Evolutionary conservation across 305 asterid species (phyloP).

Genomic region (Withania somnifera): DNA sequence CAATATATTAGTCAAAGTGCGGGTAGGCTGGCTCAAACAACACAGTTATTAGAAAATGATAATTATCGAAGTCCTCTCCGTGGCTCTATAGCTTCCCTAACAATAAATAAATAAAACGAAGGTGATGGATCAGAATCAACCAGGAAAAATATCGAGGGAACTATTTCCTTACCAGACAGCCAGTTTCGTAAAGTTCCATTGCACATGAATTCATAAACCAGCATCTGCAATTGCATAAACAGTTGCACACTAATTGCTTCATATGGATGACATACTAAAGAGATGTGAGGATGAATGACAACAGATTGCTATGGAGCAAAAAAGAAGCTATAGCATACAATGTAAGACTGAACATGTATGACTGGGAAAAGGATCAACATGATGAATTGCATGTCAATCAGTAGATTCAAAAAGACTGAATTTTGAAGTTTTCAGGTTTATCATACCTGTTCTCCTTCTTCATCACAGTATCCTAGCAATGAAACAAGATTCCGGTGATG

Average conservation of each 20-base stretch:
- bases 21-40: background rate
- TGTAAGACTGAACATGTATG: background rate
- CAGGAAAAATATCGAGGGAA: background rate
- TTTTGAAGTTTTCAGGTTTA: background rate
- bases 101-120: background rate
- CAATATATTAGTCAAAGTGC: background rate
- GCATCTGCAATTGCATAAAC: constrained; percentile 23
- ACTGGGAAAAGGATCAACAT: background rate
- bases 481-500: constrained; percentile 48
- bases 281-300: background rate
- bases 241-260: background rate
- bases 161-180: constrained; percentile 29
- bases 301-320: background rate
- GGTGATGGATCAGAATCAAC: background rate
- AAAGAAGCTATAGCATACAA: background rate
- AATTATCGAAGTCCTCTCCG: background rate
- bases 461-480: constrained; percentile 37
- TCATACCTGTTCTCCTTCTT: constrained; percentile 36
- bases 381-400: background rate
- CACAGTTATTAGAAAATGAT: background rate
- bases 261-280: background rate
- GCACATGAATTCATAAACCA: constrained; percentile 40
- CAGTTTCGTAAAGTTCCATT: constrained; percentile 39
- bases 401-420: background rate
- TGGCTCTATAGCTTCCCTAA: background rate